Evolutionary conservation across 768 basidiomycete genomes (phyloP).

Genomic region (Boletellus sp.): DNA sequence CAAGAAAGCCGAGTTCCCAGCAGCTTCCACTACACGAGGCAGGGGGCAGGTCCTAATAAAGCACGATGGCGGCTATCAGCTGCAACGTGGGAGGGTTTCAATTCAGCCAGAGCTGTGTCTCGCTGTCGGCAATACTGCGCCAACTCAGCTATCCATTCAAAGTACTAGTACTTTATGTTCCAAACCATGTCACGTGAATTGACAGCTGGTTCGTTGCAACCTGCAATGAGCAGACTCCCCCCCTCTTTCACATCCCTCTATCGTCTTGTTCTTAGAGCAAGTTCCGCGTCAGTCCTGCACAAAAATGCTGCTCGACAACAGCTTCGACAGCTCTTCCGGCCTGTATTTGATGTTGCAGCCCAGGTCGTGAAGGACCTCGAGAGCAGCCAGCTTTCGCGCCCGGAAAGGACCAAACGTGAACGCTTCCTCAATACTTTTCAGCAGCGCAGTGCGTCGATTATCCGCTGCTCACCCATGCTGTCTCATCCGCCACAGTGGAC

Average conservation of each 20-base stretch:
- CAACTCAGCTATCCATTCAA: no score
- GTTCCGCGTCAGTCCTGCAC: constrained; percentile 56
- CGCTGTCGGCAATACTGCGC: constrained; percentile 1
- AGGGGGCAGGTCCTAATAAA: constrained; percentile 9
- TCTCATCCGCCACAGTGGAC: constrained; percentile 51
- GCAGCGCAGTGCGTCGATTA: constrained; percentile 41
- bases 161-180: no score
- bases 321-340: constrained; percentile 49
- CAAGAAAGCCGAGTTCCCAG: constrained; percentile 11
- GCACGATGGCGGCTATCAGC: constrained; percentile 1
- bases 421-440: constrained; percentile 55
- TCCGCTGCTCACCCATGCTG: not conserved
- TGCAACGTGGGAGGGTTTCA: constrained; percentile 13
- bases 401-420: constrained; percentile 32
- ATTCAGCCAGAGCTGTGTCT: not conserved
- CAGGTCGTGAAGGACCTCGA: constrained; percentile 41
- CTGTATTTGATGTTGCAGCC: constrained; percentile 52
- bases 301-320: constrained; percentile 41
- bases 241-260: constrained; percentile 53
- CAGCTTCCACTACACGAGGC: constrained; percentile 20
- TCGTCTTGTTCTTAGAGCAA: constrained; percentile 54
- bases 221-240: constrained; percentile 24
- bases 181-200: constrained; percentile 20
- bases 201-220: no score
- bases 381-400: constrained; percentile 18